These are phyloP conservation scores for Aspergillus cavernicola DNA, from an alignment of 495 filamentous ascomycete species.

Conservation along the genomic window DNA sequence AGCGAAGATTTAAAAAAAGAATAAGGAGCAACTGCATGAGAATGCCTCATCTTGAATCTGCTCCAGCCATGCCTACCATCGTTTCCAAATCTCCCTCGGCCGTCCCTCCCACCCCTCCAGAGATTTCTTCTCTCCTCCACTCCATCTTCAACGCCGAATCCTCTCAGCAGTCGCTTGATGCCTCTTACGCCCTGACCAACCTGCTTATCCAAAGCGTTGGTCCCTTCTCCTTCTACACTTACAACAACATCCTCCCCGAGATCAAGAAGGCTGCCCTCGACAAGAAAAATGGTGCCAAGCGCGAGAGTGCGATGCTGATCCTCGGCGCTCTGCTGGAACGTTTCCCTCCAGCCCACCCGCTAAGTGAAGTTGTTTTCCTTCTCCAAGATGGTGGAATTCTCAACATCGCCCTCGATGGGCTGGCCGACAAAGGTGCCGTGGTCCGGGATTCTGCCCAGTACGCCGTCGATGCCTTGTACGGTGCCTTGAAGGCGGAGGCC, in stretches of 20 bases:
- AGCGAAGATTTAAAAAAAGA: not conserved
- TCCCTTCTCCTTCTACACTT: slow-evolving; percentile 66
- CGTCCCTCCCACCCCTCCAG: slow-evolving; percentile 63
- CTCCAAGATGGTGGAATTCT: slow-evolving; percentile 74
- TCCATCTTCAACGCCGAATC: slow-evolving; percentile 76
- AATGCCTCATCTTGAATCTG: slow-evolving; percentile 66
- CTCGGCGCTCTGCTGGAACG: slow-evolving; percentile 90
- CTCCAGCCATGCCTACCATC: slow-evolving; percentile 51
- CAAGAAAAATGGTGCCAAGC: slow-evolving; percentile 84
- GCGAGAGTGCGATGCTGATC: slow-evolving; percentile 93
- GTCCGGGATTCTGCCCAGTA: slow-evolving; percentile 92
- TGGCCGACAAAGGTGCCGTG: slow-evolving; percentile 85
- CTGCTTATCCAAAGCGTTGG: slow-evolving; percentile 75
- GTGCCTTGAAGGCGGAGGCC: slow-evolving; percentile 71
- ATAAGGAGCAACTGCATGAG: too few relatives aligned
- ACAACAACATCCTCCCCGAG: slow-evolving; percentile 59
- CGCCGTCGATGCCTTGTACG: slow-evolving; percentile 85
- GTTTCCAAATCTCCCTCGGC: slow-evolving; percentile 54
- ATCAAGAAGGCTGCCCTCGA: slow-evolving; percentile 85
- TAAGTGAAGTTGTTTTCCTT: slow-evolving; percentile 78
- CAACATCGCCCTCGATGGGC: slow-evolving; percentile 69
- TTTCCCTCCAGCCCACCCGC: slow-evolving; percentile 70
- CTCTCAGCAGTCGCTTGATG: slow-evolving; percentile 83
- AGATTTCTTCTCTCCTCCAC: slow-evolving; percentile 67
- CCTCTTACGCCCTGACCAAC: slow-evolving; percentile 76